Evolutionary conservation across 495 filamentous ascomycete species (phyloP), one percentile per base, ranked within the genome.

Genomic region (Xylaria telfairii): DNA sequence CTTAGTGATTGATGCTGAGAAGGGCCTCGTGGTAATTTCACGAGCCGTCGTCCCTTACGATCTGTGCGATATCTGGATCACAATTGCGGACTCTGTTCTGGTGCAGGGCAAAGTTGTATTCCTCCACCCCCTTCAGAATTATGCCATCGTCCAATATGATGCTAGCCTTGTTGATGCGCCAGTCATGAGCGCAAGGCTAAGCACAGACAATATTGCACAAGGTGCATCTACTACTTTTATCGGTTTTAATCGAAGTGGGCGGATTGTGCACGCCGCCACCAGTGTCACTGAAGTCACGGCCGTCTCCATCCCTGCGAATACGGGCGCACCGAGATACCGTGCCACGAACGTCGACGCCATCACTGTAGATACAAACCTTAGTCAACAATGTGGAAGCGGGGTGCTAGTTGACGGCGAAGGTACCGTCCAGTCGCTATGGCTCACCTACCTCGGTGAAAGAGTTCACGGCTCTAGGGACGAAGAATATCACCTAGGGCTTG

Each of bases 101-200:
- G 92, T 98, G 19, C 91, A 92, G 68, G 96, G 92, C 69, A 97
- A 96, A 79, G 92, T 99, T 19, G 85, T 97, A 26, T 99, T 99
- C 85, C 86, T 99, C 83, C 96, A 99, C 80, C 96, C 96, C n/a
- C 84, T 98, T 39, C 96, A 98, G 77, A 99, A 99, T 79, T 99
- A 98, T 81, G 91, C 91, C 71, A 91, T 99, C 74, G 88, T 99
- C 67, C 92, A 96, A 80, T 99, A 98, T 77, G 96, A 99, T 79
- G 92, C 96, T 2, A 90, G 87, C 42, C 88, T 99, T 1, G 96
- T 98, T 54, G 88, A 96, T 73, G 96, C 96, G 8, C 95, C 96
- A 6, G 93, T 99, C 26, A 85, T 96, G 80, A 95, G 91, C 73
- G 95, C 96, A 28, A 92, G 87, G 75, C 88, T 99, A 61, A 92